Percentiles rank a stretch among this genome's conserved stretches.
Conservation (phyloP, 768 basidiomycete species). For the Amanita rimosa region DNA sequence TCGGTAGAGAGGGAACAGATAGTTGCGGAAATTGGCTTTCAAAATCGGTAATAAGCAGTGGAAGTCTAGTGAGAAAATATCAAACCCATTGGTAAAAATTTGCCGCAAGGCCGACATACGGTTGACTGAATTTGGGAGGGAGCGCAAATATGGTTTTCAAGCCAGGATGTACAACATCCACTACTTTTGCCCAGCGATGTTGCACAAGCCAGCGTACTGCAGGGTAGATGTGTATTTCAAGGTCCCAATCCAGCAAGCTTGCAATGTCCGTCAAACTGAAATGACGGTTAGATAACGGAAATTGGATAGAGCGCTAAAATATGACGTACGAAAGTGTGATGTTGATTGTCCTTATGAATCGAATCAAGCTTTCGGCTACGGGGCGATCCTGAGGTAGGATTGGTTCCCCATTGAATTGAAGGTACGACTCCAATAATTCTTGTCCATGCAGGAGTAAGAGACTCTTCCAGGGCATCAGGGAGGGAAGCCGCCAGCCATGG, state of each 20-base stretch:
- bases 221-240: slow-evolving; percentile 75
- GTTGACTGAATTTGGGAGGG: slow-evolving; percentile 46
- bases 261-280: slow-evolving; percentile 70
- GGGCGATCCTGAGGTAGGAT: slow-evolving; percentile 53
- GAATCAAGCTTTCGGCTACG: slow-evolving; percentile 60
- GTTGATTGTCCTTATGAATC: slow-evolving; percentile 64
- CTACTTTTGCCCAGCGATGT: slow-evolving; percentile 80
- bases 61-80: slow-evolving; percentile 26
- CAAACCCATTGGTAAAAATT: neutral
- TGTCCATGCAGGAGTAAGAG: slow-evolving; percentile 62
- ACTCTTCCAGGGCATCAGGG: slow-evolving; percentile 87
- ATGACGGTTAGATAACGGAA: neutral
- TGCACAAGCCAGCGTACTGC: slow-evolving; percentile 90
- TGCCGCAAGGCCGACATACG: slow-evolving; percentile 33
- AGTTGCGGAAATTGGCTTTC: slow-evolving; percentile 44
- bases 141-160: slow-evolving; percentile 78
- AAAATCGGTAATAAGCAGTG: slow-evolving; percentile 49
- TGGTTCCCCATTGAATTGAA: slow-evolving; percentile 47
- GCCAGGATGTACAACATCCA: slow-evolving; percentile 72
- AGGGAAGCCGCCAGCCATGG: slow-evolving; percentile 63
- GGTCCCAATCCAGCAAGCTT: slow-evolving; percentile 70
- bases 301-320: neutral
- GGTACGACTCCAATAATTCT: slow-evolving; percentile 44
- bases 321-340: slow-evolving; percentile 62
- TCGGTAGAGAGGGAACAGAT: slow-evolving; percentile 58